A percentile compares a stretch with the other conserved stretches of the same genome.
Conservation (phyloP, 2,329 filamentous ascomycete species). For the Sporothrix mexicana region DNA sequence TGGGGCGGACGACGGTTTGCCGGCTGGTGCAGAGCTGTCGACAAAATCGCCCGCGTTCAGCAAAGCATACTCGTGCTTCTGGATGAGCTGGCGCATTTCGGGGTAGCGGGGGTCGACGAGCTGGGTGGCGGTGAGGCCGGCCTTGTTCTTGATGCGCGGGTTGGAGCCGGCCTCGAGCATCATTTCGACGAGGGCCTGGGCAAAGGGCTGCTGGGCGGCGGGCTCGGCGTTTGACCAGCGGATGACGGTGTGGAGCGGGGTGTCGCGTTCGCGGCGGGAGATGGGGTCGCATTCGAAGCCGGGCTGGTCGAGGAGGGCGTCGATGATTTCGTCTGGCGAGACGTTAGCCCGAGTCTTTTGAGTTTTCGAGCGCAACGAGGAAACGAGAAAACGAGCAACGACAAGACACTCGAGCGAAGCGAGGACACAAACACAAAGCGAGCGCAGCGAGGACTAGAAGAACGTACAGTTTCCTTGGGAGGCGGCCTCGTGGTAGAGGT, state of each 20-base stretch:
- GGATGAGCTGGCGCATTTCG: conserved; percentile 66
- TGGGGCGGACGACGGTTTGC: conserved; percentile 18
- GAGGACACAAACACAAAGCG: background rate
- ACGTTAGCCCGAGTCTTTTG: no score
- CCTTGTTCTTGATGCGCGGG: conserved; percentile 69
- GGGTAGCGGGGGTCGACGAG: conserved; percentile 74
- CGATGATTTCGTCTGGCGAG: conserved; percentile 83
- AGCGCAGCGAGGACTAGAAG: background rate
- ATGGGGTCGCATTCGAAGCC: conserved; percentile 84
- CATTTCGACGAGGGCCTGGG: conserved; percentile 73
- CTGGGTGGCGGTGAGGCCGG: conserved; percentile 72
- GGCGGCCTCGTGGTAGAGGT: conserved; percentile 88
- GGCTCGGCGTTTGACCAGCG: conserved; percentile 75
- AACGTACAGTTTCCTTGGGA: conserved; percentile 80
- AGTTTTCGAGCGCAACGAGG: background rate
- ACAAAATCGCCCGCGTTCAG: conserved; percentile 66
- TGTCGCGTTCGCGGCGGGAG: conserved; percentile 74
- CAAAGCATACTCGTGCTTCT: conserved; percentile 71
- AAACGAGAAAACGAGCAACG: background rate
- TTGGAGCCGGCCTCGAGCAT: conserved; percentile 78
- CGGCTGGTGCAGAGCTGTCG: conserved; percentile 37
- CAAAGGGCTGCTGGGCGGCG: conserved; percentile 67
- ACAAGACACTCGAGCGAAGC: background rate
- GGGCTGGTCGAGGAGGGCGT: conserved; percentile 81
- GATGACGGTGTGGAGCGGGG: conserved; percentile 78